Evolutionary conservation across 2,329 filamentous ascomycete genomes (phyloP), one percentile per base, ranked within the genome.

Genomic region (Neofusicoccum sp.): DNA sequence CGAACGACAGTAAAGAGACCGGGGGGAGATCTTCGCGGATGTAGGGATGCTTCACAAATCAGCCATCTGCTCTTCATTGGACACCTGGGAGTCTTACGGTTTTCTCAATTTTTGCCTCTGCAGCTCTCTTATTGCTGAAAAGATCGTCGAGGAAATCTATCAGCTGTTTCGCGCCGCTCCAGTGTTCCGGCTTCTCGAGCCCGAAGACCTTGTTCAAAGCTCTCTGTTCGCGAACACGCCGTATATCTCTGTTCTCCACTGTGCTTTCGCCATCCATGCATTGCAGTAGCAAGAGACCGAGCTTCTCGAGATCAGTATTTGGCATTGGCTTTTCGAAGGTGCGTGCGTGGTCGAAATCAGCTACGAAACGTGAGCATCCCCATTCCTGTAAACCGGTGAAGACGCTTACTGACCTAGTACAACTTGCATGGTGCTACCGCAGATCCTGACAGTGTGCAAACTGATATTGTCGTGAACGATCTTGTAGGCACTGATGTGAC

Each of bases 91-190:
- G 33, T 1, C 56, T 61, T 61, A 61, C 56, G 4, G 56, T 3
- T 12, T 50, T 47, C 28, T 64, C 63, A 14, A 65, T 43, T 45
- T 66, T 66, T 22, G 61, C 44, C 16, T 56, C 64, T 11, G 60
- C 60, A 6, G 47, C 44, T 31, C 41, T 56, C 12, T 62, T 61
- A 36, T 63, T 6, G 12, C 48, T 65, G 58, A 67, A 67, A n/a
- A 67, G 33, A 28, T 67, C 66, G 29, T 66, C 66, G 43, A 67
- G 54, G 37, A 66, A 67, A 33, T 67, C 66, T 28, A 67, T 60
- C 43, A 67, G 44, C 28, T 64, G 61, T 52, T 67, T 66, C 8
- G 39, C 66, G 16, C 65, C 66, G 43, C 66, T 67, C 66, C 66
- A 67, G 8, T 47, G 44, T 37, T 65, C 66, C 4, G 63, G 44